Base-by-base conservation (phyloP, 202 grass and related monocot genomes). In the Zizania palustris region DNA sequence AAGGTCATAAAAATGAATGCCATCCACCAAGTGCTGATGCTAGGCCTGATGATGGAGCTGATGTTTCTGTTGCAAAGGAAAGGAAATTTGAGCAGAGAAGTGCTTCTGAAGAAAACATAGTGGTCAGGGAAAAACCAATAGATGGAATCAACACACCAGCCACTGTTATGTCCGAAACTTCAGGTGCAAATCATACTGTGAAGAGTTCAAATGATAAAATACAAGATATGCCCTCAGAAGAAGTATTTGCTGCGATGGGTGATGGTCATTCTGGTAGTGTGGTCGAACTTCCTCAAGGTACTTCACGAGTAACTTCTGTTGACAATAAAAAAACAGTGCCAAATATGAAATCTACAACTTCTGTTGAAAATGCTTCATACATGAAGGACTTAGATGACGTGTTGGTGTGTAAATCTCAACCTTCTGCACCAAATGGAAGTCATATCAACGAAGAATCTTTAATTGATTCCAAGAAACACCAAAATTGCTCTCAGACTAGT, bases 1-100 rank as follows among this genome's bases (percentile, higher is more conserved):
- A 90, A 79, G 91, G 91, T 73, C 91, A 93, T 67, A 93, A 93
- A 87, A 75, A 90, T 40, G 85, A 88, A 51, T 93, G 91, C 61
- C 91, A 11, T 45, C 86, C 87, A 82, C 40, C 77, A 65, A 85
- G 36, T 75, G 22, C 60, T 80, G 78, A 80, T 80, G 45, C 65
- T 45, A 84, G 22, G 51, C 66, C 72, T 2, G 66, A 74, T 85
- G 74, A 77, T 50, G 82, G 35, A 28, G 55, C 61, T 76, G 53
- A 75, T 60, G 1, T 82, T 64, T 79, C 28, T 75, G 63, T 67
- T 75, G 49, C 51, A 66, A 69, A 63, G 34, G 62, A 68, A 78
- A 77, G 33, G 60, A 72, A 57, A 19, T 15, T 73, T 53, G 77
- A 82, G 35, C 42, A 72, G 5, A 39, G 19, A 60, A 46, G 64